These are phyloP conservation scores for Tephrocybe sp. DNA, from an alignment of 768 basidiomycete genomes.

Conservation along the genomic window DNA sequence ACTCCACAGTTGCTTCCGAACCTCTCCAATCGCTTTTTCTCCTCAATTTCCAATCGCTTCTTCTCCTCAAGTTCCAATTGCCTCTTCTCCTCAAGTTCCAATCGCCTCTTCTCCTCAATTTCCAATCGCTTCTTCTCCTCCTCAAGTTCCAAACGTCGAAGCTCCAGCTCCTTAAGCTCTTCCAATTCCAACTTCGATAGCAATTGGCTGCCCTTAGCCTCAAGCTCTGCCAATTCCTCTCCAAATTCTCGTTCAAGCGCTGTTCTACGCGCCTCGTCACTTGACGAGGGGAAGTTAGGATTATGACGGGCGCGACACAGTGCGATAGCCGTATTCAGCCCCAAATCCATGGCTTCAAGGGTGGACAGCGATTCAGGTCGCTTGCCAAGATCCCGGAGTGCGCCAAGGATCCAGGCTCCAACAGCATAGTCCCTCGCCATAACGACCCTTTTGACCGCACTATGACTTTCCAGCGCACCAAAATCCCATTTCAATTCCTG, in stretches of 20 bases:
- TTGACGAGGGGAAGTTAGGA: background rate
- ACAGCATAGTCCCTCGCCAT: slow-evolving; percentile 8
- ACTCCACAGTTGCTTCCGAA: too few species aligned
- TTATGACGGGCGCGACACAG: slow-evolving; percentile 1
- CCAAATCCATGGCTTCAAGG: slow-evolving; percentile 3
- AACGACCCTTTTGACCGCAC: background rate
- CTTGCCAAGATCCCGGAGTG: background rate
- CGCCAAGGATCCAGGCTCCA: slow-evolving; percentile 3
- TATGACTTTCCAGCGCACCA: background rate
- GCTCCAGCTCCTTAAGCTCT: background rate
- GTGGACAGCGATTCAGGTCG: background rate
- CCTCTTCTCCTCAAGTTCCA: background rate
- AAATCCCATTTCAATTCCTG: slow-evolving; percentile 3
- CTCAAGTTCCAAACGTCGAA: background rate
- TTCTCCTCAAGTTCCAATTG: too few species aligned
- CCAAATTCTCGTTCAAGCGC: background rate
- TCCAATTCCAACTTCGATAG: background rate
- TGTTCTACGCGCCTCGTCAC: background rate
- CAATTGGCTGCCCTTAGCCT: background rate
- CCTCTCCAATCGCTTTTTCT: background rate
- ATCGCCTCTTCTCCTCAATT: too few species aligned
- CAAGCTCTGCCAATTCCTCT: background rate
- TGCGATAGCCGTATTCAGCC: slow-evolving; percentile 6
- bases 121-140: background rate
- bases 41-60: background rate